Base-by-base conservation (phyloP, 176 grass and related monocot genomes). In the Elaeis guineensis region DNA sequence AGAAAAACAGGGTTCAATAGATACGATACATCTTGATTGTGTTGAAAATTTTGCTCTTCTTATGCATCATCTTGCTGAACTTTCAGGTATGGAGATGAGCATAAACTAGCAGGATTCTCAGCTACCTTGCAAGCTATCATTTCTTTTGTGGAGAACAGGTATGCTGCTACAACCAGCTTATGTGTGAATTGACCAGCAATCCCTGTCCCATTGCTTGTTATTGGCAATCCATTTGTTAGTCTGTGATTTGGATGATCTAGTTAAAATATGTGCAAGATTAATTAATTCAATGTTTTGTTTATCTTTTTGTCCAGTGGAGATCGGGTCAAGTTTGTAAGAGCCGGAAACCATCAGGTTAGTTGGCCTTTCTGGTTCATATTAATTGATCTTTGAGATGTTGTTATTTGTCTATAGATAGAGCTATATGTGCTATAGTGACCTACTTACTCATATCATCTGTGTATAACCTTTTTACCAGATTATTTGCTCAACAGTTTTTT, bases 101-200 rank as follows among this genome's bases (percentile, higher is more conserved):
- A 98, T 67, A 98, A 86, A 76, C 77, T 98, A 71, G 93, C 93
- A 14, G 93, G 93, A 64, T 98, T 98, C 63, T 89, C 88, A 67
- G 93, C 93, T 65, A 98, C 93, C 12, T 65, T 98, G 75, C 93
- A 98, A 70, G 88, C 93, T 17, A 98, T 98, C 39, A 85, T 98
- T 78, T 98, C 93, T 53, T 92, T 92, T 69, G 88, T 98, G 5
- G 87, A 98, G 72, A 98, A 86, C 77, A 92, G 93, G 93, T 92
- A 49, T 56, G 21, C 0, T 35, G 19, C 48, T 51, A 64, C 6
- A 44, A 44, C 35, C 23, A n/a, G 6, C 4, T 30, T 39, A 52
- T 62, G 4, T 82, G n/a, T 3, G 21, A 8, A 21, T 44, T 3
- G 35, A 44, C 11, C 2, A 12, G 35, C 35, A 12, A 55, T 20